Evolutionary conservation across 2,329 filamentous ascomycete genomes (phyloP).

Genomic region (Gnomoniopsis sp.): DNA sequence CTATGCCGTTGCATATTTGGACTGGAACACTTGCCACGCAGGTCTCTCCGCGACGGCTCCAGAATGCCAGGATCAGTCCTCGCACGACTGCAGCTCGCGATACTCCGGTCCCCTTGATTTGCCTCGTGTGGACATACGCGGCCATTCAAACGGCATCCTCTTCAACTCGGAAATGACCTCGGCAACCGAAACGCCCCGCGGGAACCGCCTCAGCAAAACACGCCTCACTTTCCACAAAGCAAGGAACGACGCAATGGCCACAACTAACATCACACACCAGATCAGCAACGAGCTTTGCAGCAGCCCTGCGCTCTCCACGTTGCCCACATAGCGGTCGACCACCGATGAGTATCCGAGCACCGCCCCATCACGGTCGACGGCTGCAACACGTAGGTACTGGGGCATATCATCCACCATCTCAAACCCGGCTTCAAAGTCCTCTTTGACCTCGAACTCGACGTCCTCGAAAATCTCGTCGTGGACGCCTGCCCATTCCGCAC

Average conservation of each 20-base stretch:
- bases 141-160: not conserved
- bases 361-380: slow-evolving; percentile 12
- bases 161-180: slow-evolving; percentile 1
- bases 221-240: not conserved
- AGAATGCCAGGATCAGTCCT: slow-evolving; percentile 5
- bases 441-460: slow-evolving; percentile 10
- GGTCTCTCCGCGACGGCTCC: not conserved
- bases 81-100: slow-evolving; percentile 5
- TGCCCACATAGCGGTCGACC: slow-evolving; percentile 16
- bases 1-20: not conserved
- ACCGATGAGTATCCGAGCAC: slow-evolving; percentile 16
- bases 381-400: slow-evolving; percentile 16
- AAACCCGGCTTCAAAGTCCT: slow-evolving; percentile 18
- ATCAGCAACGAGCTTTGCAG: not conserved
- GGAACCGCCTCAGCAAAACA: not conserved
- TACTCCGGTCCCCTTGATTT: not conserved
- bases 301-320: not conserved
- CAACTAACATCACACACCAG: not conserved
- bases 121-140: not conserved
- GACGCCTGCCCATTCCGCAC: slow-evolving; percentile 10
- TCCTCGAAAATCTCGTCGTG: slow-evolving; percentile 3
- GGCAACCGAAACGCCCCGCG: not conserved
- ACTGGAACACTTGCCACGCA: not conserved
- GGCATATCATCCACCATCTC: slow-evolving; percentile 10
- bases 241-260: not conserved